Conservation (phyloP, 78 protist genomes). For the Bodo saltans region DNA sequence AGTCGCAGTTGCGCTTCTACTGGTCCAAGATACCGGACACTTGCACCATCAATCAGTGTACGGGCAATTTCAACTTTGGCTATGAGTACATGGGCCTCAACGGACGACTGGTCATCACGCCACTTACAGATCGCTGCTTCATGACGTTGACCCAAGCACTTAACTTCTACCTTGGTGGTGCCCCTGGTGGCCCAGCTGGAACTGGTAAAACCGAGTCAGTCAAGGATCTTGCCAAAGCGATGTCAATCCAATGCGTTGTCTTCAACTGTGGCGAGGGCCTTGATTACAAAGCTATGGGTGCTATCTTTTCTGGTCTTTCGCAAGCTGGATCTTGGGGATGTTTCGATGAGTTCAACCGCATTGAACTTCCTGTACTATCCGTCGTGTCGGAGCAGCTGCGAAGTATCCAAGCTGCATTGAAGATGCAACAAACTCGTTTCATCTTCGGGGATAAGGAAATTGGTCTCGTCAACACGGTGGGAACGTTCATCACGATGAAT, state of each 20-base stretch:
- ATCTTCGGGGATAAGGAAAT: constrained; percentile 57
- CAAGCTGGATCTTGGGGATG: constrained; percentile 94
- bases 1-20: constrained; percentile 83
- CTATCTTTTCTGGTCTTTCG: constrained; percentile 63
- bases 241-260: constrained; percentile 67
- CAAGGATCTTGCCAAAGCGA: constrained; percentile 84
- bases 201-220: constrained; percentile 95
- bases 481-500: constrained; percentile 75
- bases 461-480: constrained; percentile 39
- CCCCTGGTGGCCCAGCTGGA: constrained; percentile 95
- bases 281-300: constrained; percentile 76
- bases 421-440: background rate
- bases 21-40: constrained; percentile 57
- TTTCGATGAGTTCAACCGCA: constrained; percentile 92
- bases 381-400: constrained; percentile 77
- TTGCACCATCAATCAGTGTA: constrained; percentile 68
- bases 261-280: constrained; percentile 86
- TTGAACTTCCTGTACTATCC: constrained; percentile 72
- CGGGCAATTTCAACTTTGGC: constrained; percentile 68
- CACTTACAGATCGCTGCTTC: constrained; percentile 85
- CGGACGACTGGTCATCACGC: constrained; percentile 86
- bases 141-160: constrained; percentile 82
- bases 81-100: constrained; percentile 88
- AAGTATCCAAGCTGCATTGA: constrained; percentile 61
- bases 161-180: constrained; percentile 72